A percentile compares a stretch with the other conserved stretches of the same genome.
Conservation (phyloP, 1,139 yeast species). For the Magnusiomyces suaveolens region DNA sequence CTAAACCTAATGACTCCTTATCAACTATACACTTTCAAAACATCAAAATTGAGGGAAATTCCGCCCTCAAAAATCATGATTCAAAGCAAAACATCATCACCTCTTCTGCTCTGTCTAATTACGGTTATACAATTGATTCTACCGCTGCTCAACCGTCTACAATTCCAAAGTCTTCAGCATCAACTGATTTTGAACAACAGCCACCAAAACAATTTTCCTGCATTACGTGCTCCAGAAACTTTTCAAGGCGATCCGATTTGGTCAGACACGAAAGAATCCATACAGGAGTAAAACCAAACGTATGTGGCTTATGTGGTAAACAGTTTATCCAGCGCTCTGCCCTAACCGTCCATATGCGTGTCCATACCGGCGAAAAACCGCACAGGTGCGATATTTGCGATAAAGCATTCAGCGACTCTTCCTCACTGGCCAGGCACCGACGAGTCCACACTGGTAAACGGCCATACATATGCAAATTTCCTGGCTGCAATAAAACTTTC, state of each 20-base stretch:
- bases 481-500: conserved; percentile 58
- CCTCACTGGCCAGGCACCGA: conserved; percentile 35
- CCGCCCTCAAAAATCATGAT: neutral
- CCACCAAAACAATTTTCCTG: conserved; percentile 22
- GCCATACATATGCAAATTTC: conserved; percentile 62
- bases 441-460: conserved; percentile 40
- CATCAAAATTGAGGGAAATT: neutral
- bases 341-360: conserved; percentile 60
- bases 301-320: conserved; percentile 37
- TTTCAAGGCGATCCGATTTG: conserved; percentile 56
- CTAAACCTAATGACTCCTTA: neutral
- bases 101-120: neutral
- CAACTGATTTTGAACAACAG: neutral
- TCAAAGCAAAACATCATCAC: neutral
- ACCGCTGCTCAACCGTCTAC: neutral
- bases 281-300: conserved; percentile 61
- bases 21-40: neutral
- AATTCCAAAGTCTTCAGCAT: neutral
- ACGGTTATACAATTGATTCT: neutral
- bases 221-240: conserved; percentile 31
- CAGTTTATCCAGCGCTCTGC: conserved; percentile 63
- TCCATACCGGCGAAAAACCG: conserved; percentile 78
- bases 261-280: conserved; percentile 69
- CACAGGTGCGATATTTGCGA: conserved; percentile 32
- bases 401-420: conserved; percentile 34